Percentiles rank a stretch among this genome's conserved stretches.
Conservation (phyloP, 495 filamentous ascomycete species). For the Penicillium waksmanii region DNA sequence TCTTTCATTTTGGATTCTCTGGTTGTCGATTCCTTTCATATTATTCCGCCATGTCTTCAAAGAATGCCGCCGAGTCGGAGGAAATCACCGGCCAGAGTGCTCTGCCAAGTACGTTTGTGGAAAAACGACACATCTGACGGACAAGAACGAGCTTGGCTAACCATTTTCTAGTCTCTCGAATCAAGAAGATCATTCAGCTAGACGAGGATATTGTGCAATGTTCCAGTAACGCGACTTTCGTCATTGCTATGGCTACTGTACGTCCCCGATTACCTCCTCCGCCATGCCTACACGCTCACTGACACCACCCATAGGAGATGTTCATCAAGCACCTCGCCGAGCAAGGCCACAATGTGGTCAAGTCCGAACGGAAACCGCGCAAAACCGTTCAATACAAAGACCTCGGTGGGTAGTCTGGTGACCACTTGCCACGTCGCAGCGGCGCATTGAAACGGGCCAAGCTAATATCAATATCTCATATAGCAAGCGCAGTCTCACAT, state of each 20-base stretch:
- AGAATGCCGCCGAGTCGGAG: slow-evolving; percentile 75
- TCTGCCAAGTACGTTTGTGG: slow-evolving; percentile 72
- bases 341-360: slow-evolving; percentile 85
- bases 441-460: not conserved
- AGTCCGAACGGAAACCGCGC: slow-evolving; percentile 85
- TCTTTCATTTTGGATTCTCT: not conserved
- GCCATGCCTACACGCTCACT: slow-evolving; percentile 11
- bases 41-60: slow-evolving; percentile 74
- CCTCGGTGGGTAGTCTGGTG: slow-evolving; percentile 59
- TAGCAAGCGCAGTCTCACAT: slow-evolving; percentile 83
- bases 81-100: slow-evolving; percentile 84
- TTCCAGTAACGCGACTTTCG: slow-evolving; percentile 93
- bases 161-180: slow-evolving; percentile 68
- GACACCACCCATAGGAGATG: slow-evolving; percentile 67
- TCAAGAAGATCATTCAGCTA: slow-evolving; percentile 89
- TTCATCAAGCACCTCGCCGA: slow-evolving; percentile 91
- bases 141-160: slow-evolving; percentile 14
- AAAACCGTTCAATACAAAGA: slow-evolving; percentile 97
- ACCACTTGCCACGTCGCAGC: not conserved
- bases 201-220: slow-evolving; percentile 84
- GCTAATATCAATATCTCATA: slow-evolving; percentile 4
- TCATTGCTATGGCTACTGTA: slow-evolving; percentile 88
- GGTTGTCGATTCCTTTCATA: not conserved
- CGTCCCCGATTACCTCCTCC: slow-evolving; percentile 21
- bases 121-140: not conserved